A percentile compares a stretch with the other conserved stretches of the same genome.
These are phyloP conservation scores for Neonothopanus nambi DNA, from an alignment of 1,284 basidiomycete species.

Conservation along the genomic window DNA sequence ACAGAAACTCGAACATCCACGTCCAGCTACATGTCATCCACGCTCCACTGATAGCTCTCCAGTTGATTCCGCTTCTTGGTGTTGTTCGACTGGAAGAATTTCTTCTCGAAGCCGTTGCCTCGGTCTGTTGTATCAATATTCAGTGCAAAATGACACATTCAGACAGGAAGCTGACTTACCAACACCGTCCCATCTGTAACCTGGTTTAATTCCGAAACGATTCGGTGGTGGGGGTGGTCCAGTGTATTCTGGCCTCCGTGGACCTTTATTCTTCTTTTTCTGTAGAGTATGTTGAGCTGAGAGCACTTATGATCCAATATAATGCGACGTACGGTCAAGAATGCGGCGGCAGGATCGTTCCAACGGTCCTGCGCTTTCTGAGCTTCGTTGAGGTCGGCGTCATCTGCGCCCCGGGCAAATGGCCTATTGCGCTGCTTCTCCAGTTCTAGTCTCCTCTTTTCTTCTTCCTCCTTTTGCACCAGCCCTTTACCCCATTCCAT, in stretches of 20 bases:
- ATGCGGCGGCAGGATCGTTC: slow-evolving; percentile 95
- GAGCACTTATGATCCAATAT: slow-evolving; percentile 1
- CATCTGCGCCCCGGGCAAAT: slow-evolving; percentile 82
- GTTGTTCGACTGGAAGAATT: slow-evolving; percentile 82
- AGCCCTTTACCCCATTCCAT: slow-evolving; percentile 98
- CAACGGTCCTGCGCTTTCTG: slow-evolving; percentile 79
- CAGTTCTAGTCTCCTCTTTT: slow-evolving; percentile 62
- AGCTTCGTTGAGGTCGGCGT: slow-evolving; percentile 83
- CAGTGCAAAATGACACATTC: slow-evolving; percentile 3
- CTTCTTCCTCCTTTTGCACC: slow-evolving; percentile 80
- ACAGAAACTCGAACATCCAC: neutral
- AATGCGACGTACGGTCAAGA: slow-evolving; percentile 72
- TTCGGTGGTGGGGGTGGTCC: slow-evolving; percentile 92
- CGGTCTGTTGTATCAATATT: slow-evolving; percentile 57
- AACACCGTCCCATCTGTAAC: slow-evolving; percentile 96
- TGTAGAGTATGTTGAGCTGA: slow-evolving; percentile 27
- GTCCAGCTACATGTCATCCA: slow-evolving; percentile 81
- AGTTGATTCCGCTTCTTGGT: slow-evolving; percentile 65
- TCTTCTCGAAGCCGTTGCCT: slow-evolving; percentile 94
- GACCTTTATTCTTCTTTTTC: slow-evolving; percentile 76
- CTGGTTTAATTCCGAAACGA: slow-evolving; percentile 92
- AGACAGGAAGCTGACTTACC: slow-evolving; percentile 52
- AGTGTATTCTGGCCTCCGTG: slow-evolving; percentile 80
- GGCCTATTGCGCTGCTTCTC: slow-evolving; percentile 65
- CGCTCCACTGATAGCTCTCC: slow-evolving; percentile 82